These are phyloP conservation scores for Hanseniaspora hatyaiensis DNA, from an alignment of 805 yeast genomes.

Conservation along the genomic window DNA sequence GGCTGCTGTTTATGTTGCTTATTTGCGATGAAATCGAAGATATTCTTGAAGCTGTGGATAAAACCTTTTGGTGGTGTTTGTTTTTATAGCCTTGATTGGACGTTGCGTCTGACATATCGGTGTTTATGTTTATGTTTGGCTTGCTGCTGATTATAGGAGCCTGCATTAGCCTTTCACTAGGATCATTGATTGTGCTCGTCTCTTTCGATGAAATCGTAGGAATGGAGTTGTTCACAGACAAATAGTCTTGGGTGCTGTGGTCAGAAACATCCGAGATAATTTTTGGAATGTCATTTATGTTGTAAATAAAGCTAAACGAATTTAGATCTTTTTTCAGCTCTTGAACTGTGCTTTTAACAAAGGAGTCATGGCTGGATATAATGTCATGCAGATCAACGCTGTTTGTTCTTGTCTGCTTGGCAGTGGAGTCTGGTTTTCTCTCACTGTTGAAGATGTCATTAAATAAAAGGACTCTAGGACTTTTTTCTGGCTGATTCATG, in stretches of 20 bases:
- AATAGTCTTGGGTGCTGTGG: not conserved
- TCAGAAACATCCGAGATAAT: too few relatives aligned
- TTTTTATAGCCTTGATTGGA: constrained; percentile 19
- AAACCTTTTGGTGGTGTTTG: constrained; percentile 23
- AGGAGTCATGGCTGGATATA: not conserved
- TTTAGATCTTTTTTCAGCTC: not conserved
- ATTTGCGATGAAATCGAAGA: constrained; percentile 6
- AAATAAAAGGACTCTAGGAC: constrained; percentile 11
- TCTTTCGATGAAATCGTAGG: not conserved
- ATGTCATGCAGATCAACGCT: constrained; percentile 3
- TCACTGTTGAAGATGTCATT: constrained; percentile 13
- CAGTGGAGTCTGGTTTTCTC: not conserved
- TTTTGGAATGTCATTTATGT: not conserved
- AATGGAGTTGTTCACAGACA: too few relatives aligned
- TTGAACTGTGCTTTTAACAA: not conserved
- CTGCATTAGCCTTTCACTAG: not conserved
- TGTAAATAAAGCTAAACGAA: not conserved
- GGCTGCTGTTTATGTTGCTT: constrained; percentile 18
- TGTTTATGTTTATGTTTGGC: not conserved
- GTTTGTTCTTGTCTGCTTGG: not conserved
- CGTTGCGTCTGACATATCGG: not conserved
- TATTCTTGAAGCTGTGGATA: constrained; percentile 18
- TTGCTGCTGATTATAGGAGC: not conserved
- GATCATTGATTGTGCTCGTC: not conserved
- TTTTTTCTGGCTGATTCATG: not conserved